Conservation (phyloP, 75 land plant species). For the Picea sitchensis region DNA sequence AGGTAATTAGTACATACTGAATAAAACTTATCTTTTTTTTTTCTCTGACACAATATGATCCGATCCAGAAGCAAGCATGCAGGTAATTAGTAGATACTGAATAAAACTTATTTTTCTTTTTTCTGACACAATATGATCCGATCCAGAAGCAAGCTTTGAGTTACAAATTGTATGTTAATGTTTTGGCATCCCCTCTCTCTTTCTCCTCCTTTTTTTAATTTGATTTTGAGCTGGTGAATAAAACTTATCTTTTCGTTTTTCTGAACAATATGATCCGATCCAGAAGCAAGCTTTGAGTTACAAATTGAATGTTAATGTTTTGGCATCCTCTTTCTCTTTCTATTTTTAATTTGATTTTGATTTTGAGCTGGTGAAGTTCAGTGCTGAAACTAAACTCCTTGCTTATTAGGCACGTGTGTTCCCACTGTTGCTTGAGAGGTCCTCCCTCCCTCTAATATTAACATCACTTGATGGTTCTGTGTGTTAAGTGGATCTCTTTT, state of each 20-base stretch:
- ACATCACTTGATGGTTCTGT: too few species aligned
- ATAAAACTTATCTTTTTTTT: neutral
- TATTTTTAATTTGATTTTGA: neutral
- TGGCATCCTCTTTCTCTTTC: neutral
- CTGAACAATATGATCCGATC: neutral
- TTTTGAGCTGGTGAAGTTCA: neutral
- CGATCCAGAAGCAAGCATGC: constrained; percentile 27
- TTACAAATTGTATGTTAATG: neutral
- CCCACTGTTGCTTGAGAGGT: too few species aligned
- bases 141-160: constrained; percentile 15
- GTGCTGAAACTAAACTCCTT: neutral
- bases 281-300: too few species aligned
- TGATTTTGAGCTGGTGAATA: constrained; percentile 33
- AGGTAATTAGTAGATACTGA: constrained; percentile 24
- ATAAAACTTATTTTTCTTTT: neutral
- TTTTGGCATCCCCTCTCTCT: neutral
- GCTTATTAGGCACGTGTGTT: neutral
- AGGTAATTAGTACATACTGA: constrained; percentile 24
- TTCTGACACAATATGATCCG: neutral
- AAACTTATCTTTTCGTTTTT: neutral
- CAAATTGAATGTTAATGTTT: neutral
- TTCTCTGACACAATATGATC: neutral
- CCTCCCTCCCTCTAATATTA: too few species aligned
- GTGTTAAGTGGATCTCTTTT: too few species aligned
- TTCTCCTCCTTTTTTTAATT: neutral